Conservation (phyloP, 2,329 filamentous ascomycete genomes). For the Claviceps sp. region DNA sequence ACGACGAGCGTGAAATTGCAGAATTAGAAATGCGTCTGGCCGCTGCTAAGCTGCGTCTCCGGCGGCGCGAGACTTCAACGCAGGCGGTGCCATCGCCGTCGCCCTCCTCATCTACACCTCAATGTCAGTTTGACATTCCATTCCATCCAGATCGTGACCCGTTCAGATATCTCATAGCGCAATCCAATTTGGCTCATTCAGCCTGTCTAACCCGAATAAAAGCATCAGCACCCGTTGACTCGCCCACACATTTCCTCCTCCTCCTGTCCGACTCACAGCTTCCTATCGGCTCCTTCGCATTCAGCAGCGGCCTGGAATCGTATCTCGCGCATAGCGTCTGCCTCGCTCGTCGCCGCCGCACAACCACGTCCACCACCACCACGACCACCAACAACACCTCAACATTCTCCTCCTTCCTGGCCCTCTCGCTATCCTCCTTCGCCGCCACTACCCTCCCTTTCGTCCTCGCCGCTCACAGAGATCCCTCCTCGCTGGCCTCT, state of each 20-base stretch:
- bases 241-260: constrained; percentile 50
- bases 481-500: constrained; percentile 33
- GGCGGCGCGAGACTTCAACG: not conserved
- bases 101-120: not conserved
- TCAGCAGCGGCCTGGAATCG: constrained; percentile 71
- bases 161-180: too few relatives aligned
- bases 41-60: constrained; percentile 29
- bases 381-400: too few relatives aligned
- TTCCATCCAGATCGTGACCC: too few relatives aligned
- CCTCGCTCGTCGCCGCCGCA: constrained; percentile 19
- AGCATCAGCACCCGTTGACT: constrained; percentile 4
- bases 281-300: constrained; percentile 75
- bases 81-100: not conserved
- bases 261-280: constrained; percentile 71
- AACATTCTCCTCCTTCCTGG: constrained; percentile 51
- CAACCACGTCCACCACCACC: constrained; percentile 10
- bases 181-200: too few relatives aligned
- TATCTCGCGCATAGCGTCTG: constrained; percentile 55
- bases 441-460: constrained; percentile 64
- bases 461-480: constrained; percentile 51
- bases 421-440: constrained; percentile 56
- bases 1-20: constrained; percentile 40
- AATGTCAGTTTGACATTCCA: not conserved
- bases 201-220: not conserved
- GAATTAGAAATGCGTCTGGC: constrained; percentile 42